phyloP scores from a whole-genome alignment of 1,284 basidiomycete genomes.

The Wallemia mellicola region DNA sequence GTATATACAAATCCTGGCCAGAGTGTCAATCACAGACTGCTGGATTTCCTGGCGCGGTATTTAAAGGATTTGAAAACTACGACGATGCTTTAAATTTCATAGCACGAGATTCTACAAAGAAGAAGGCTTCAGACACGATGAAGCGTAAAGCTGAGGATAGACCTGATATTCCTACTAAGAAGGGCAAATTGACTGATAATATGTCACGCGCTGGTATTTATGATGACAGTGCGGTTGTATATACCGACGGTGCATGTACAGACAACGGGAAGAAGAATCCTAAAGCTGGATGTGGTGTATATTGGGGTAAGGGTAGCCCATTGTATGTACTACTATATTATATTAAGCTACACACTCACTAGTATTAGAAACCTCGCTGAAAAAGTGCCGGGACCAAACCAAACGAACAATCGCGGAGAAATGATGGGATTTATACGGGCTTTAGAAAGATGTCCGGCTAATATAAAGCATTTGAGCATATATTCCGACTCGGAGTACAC shows the following conservation, averaged over 20 bases:
- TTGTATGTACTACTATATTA: neutral
- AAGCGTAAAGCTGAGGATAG: neutral
- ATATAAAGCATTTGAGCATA: neutral
- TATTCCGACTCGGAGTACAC: neutral
- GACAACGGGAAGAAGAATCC: neutral
- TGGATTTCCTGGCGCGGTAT: neutral
- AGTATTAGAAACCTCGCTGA: neutral
- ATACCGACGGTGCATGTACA: neutral
- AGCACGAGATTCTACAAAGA: neutral
- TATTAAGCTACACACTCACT: too few relatives aligned
- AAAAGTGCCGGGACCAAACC: neutral
- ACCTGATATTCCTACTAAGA: too few relatives aligned
- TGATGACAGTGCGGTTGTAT: neutral
- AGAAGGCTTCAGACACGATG: neutral
- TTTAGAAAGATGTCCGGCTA: neutral
- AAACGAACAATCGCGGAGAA: neutral
- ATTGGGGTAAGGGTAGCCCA: neutral
- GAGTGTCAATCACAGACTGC: neutral
- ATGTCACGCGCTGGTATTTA: neutral
- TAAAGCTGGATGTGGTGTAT: neutral
- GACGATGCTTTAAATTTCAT: neutral
- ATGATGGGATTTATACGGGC: neutral
- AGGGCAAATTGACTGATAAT: too few relatives aligned
- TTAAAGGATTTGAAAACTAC: neutral
- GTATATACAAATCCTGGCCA: neutral